Evolutionary conservation across 345 rosid genomes (phyloP).

Genomic region (Kandelia obovata): DNA sequence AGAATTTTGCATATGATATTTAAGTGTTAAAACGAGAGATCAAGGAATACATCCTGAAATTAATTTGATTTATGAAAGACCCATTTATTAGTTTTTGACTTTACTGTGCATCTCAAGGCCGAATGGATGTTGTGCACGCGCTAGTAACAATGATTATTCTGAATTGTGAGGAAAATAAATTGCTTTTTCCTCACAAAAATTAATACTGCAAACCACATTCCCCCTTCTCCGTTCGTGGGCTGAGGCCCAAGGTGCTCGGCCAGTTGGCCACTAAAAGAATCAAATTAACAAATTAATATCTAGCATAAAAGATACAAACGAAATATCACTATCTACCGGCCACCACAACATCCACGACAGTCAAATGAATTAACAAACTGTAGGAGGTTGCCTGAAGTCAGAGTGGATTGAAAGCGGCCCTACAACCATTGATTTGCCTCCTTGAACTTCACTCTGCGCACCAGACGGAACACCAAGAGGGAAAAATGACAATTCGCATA

Average conservation of each 20-base stretch:
- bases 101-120: too few relatives aligned
- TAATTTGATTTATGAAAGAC: too few relatives aligned
- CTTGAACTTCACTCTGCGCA: slow-evolving; percentile 33
- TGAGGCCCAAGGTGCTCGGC: neutral
- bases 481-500: slow-evolving; percentile 8
- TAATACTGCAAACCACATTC: too few relatives aligned
- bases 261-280: neutral
- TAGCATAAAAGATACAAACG: neutral
- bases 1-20: too few relatives aligned
- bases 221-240: too few relatives aligned
- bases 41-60: too few relatives aligned
- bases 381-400: slow-evolving; percentile 6
- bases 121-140: too few relatives aligned
- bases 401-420: slow-evolving; percentile 25
- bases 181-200: too few relatives aligned
- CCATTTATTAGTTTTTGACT: too few relatives aligned
- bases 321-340: neutral
- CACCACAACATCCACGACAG: neutral
- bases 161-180: too few relatives aligned
- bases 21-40: too few relatives aligned
- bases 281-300: neutral
- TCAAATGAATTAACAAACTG: neutral
- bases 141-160: too few relatives aligned
- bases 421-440: slow-evolving; percentile 27
- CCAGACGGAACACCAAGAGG: slow-evolving; percentile 21